phyloP scores from a whole-genome alignment of 768 basidiomycete species.

The Cystofilobasidium capitatum region DNA sequence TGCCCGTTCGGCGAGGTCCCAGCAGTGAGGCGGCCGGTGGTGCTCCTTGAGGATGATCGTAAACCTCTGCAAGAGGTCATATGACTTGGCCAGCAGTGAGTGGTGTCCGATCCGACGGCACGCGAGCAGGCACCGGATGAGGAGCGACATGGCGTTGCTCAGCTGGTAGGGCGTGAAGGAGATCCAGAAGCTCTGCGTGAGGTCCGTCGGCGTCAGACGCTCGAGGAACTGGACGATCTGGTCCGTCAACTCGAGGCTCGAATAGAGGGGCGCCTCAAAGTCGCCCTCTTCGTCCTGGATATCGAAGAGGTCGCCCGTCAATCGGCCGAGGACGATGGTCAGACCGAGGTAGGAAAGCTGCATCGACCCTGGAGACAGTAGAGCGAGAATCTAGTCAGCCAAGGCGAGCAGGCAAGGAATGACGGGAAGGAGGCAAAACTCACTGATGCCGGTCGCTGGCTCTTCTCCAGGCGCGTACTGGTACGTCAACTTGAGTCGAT shows the following conservation, averaged over 20 bases:
- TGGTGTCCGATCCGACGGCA: constrained; percentile 4
- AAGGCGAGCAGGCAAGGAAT: background rate
- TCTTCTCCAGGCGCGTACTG: constrained; percentile 1
- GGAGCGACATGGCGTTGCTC: constrained; percentile 20
- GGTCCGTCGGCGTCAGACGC: constrained; percentile 14
- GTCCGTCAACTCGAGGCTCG: constrained; percentile 19
- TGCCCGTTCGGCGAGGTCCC: constrained; percentile 21
- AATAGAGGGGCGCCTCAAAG: constrained; percentile 2
- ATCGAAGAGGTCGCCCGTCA: constrained; percentile 22
- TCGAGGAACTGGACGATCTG: constrained; percentile 17
- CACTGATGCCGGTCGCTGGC: constrained; percentile 22
- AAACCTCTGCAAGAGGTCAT: constrained; percentile 9
- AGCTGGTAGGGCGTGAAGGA: constrained; percentile 24
- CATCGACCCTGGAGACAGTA: constrained; percentile 17
- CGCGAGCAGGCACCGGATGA: constrained; percentile 23
- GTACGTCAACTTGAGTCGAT: background rate
- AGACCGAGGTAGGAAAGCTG: constrained; percentile 25
- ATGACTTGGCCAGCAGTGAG: constrained; percentile 9
- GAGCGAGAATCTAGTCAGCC: background rate
- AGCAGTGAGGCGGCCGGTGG: constrained; percentile 8
- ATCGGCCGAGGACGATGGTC: constrained; percentile 21
- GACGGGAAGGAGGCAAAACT: background rate
- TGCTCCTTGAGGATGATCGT: constrained; percentile 12
- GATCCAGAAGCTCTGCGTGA: constrained; percentile 19
- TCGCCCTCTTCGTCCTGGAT: constrained; percentile 16